These are phyloP conservation scores for Cicer chorassanicum DNA, from an alignment of 306 rosid genomes.

Conservation along the genomic window DNA sequence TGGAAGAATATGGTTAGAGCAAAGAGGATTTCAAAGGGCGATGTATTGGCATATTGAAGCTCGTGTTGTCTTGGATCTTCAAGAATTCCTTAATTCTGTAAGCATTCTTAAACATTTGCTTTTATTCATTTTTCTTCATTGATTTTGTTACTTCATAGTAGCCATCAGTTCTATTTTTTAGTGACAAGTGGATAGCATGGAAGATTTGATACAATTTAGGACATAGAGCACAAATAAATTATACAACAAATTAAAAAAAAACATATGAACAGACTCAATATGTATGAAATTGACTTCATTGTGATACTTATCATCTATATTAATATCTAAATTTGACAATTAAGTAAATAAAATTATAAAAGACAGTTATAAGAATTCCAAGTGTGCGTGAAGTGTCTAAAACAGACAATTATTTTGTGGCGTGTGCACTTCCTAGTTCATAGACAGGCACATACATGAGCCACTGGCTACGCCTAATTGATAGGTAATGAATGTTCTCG, in stretches of 20 bases:
- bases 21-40: constrained; percentile 91
- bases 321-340: neutral
- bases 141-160: constrained; percentile 29
- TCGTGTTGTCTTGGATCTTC: constrained; percentile 95
- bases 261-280: neutral
- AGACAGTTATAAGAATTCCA: too few species aligned
- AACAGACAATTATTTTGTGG: too few species aligned
- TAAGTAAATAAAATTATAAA: too few species aligned
- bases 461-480: too few species aligned
- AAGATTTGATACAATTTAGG: constrained; percentile 16
- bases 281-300: neutral
- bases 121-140: constrained; percentile 14
- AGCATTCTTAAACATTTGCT: constrained; percentile 38
- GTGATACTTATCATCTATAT: constrained; percentile 8
- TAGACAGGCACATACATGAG: too few species aligned
- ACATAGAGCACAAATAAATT: neutral
- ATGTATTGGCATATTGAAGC: constrained; percentile 99
- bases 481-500: too few species aligned
- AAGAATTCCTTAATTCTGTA: constrained; percentile 69
- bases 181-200: neutral
- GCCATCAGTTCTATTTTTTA: constrained; percentile 10
- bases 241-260: neutral
- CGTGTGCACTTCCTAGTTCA: too few species aligned
- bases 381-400: too few species aligned
- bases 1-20: constrained; percentile 90